These are phyloP conservation scores for Metahyphopichia silvanorum DNA, from an alignment of 805 yeast genomes.

Conservation along the genomic window DNA sequence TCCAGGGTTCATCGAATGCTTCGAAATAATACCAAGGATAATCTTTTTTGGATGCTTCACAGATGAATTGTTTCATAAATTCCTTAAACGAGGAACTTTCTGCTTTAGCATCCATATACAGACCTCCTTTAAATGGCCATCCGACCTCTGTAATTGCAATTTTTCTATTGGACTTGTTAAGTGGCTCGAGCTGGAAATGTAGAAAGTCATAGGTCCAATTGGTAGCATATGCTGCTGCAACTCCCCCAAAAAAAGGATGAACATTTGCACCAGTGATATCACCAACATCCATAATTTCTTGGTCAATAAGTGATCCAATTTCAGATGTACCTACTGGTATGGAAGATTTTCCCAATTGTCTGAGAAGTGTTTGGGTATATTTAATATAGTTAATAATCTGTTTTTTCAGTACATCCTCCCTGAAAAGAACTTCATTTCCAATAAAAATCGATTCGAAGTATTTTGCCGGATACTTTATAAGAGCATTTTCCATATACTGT, in stretches of 20 bases:
- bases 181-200: slow-evolving; percentile 41
- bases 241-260: slow-evolving; percentile 70
- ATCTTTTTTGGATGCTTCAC: slow-evolving; percentile 34
- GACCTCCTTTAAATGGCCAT: slow-evolving; percentile 69
- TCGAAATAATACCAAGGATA: slow-evolving; percentile 61
- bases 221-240: slow-evolving; percentile 41
- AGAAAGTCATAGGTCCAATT: slow-evolving; percentile 53
- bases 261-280: slow-evolving; percentile 63
- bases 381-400: slow-evolving; percentile 41
- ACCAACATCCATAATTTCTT: slow-evolving; percentile 36
- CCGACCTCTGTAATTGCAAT: slow-evolving; percentile 62
- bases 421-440: slow-evolving; percentile 61
- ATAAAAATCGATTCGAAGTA: slow-evolving; percentile 51
- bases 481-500: slow-evolving; percentile 36
- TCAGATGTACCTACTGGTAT: slow-evolving; percentile 65
- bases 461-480: slow-evolving; percentile 39
- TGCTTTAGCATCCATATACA: slow-evolving; percentile 44
- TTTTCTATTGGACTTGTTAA: slow-evolving; percentile 20
- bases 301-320: slow-evolving; percentile 45
- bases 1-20: slow-evolving; percentile 77
- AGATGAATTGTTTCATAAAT: slow-evolving; percentile 52
- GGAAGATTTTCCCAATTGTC: slow-evolving; percentile 23
- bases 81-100: slow-evolving; percentile 39
- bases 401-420: slow-evolving; percentile 42
- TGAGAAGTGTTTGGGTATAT: slow-evolving; percentile 37